These are phyloP conservation scores for Lunularia cruciata DNA, from an alignment of 225 moss, liverwort and hornwort species.

Conservation along the genomic window DNA sequence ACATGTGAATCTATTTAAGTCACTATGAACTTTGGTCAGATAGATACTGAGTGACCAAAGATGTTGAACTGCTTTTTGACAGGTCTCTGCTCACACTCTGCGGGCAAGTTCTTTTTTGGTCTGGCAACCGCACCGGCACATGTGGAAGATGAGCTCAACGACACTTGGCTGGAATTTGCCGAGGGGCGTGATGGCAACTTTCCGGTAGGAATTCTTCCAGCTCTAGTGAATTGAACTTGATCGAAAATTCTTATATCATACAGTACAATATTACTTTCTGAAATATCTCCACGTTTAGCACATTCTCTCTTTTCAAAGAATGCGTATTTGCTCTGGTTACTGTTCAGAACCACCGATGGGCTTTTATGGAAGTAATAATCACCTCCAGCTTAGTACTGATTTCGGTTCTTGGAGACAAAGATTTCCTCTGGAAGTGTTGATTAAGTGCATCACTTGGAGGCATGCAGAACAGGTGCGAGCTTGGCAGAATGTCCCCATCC, in stretches of 20 bases:
- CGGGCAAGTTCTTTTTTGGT: constrained; percentile 68
- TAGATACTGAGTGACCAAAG: neutral
- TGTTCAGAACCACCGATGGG: no score
- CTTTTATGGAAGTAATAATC: no score
- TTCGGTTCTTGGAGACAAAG: no score
- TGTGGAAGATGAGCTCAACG: constrained; percentile 88
- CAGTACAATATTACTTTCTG: no score
- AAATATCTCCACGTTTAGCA: no score
- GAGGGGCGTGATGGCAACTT: constrained; percentile 22
- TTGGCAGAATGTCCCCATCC: constrained; percentile 73
- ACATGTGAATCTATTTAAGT: neutral
- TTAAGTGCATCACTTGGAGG: constrained; percentile 4
- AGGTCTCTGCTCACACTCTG: constrained; percentile 36
- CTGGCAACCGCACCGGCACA: constrained; percentile 96
- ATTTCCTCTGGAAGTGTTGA: neutral
- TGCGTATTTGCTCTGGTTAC: no score
- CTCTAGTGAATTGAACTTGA: no score
- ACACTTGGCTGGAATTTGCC: constrained; percentile 93
- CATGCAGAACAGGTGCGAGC: constrained; percentile 72
- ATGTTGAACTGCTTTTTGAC: neutral
- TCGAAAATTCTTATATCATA: no score
- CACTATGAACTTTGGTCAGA: neutral
- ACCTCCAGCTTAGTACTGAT: no score
- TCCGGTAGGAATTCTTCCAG: constrained; percentile 30
- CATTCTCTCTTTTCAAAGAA: no score